phyloP scores from a whole-genome alignment of 768 basidiomycete species.

The Mycena albidolilacea region DNA sequence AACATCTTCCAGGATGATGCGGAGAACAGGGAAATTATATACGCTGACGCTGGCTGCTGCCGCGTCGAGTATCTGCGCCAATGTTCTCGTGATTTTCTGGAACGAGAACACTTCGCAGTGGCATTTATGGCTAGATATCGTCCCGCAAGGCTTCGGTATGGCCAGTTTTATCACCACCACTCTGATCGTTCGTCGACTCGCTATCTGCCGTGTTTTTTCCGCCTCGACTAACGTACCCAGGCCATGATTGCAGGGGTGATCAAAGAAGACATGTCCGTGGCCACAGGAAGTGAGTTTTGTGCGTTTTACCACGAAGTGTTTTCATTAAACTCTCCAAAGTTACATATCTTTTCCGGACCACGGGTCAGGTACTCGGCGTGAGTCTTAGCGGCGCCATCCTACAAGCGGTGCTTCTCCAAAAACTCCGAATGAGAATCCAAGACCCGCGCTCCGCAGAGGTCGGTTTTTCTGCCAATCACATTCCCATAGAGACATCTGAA shows the following conservation, averaged over 20 bases:
- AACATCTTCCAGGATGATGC: constrained; percentile 76
- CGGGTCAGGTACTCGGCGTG: constrained; percentile 96
- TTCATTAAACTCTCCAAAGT: constrained; percentile 60
- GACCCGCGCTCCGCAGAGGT: constrained; percentile 84
- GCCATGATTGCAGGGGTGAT: constrained; percentile 90
- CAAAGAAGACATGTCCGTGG: constrained; percentile 88
- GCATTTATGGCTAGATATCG: constrained; percentile 84
- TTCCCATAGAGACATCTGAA: constrained; percentile 33
- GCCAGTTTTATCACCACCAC: constrained; percentile 90
- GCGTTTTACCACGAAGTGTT: constrained; percentile 15
- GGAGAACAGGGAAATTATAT: constrained; percentile 89
- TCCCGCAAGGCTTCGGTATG: constrained; percentile 89
- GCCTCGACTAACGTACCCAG: constrained; percentile 53
- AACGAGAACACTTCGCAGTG: constrained; percentile 68
- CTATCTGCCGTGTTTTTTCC: not conserved
- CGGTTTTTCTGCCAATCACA: constrained; percentile 48
- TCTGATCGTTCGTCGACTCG: constrained; percentile 69
- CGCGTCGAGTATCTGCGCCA: constrained; percentile 72
- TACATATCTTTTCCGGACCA: constrained; percentile 93
- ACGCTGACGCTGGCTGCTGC: constrained; percentile 78
- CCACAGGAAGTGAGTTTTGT: constrained; percentile 84
- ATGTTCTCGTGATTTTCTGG: constrained; percentile 77
- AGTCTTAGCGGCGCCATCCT: constrained; percentile 88
- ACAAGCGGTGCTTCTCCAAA: constrained; percentile 81
- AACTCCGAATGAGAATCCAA: constrained; percentile 81